Evolutionary conservation across 306 rosid genomes (phyloP), one percentile per base, ranked within the genome.

Genomic region (Leucaena leucocephala): DNA sequence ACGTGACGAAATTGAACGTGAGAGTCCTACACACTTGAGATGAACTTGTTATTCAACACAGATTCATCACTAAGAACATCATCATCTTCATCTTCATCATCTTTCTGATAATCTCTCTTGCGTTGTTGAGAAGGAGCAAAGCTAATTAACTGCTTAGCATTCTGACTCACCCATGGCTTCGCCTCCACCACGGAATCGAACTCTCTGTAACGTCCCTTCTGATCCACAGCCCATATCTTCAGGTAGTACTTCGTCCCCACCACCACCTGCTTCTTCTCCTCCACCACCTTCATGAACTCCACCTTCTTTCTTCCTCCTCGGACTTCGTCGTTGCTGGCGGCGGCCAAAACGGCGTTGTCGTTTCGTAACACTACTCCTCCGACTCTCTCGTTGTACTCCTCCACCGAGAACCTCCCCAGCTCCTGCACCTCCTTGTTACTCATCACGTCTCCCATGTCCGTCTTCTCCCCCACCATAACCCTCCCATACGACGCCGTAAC

Each of bases 211-310:
- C 16, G 66, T 2, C 92, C 98, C 11, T 82, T 84, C 59, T 38
- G 45, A 3, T 61, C 77, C 12, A 40, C 7, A 40, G 92, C 85
- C 2, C 78, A 59, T 7, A 94, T 85, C 57, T 78, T 87, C 10
- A 94, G 61, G 34, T 90, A 86, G 78, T 90, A 94, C 77, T 90
- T 94, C 40, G 80, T 72, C 71, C 97, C 97, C 0, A 91, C 66
- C n/a, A 91, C 97, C 72, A 94, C 96, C 79, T 90, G 98, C 58
- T 62, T 87, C 84, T 94, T 68, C 45, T 96, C 97, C 81, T 79
- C 87, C 81, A 94, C 89, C 52, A 94, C 98, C 72, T 88, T 90
- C 73, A 15, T 7, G 42, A 94, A 94, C 76, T 57, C 74, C 78
- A 90, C 65, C 84, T 59, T 36, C 58, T 76, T 86, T 0, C 27